A percentile compares a stretch with the other conserved stretches of the same genome.
These are phyloP conservation scores for Colletotrichum melonis DNA, from an alignment of 2,329 filamentous ascomycete species.

Conservation along the genomic window DNA sequence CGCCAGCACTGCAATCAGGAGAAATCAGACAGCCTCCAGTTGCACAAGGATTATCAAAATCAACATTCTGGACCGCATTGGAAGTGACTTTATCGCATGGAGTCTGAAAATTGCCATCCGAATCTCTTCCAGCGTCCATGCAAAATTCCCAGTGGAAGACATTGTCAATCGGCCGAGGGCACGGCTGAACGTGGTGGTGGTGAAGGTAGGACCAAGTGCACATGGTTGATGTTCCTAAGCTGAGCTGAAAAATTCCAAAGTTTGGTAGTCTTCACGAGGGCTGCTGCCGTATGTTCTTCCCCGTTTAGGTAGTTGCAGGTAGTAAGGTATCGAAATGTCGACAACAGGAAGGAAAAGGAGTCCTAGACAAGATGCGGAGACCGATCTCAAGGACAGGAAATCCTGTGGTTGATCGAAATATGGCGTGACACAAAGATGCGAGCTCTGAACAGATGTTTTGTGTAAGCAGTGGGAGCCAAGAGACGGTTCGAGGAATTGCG, in stretches of 20 bases:
- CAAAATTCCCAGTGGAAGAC: constrained; percentile 58
- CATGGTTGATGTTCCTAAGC: constrained; percentile 47
- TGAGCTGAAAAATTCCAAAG: no score
- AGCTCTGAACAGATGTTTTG: not conserved
- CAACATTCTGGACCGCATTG: constrained; percentile 45
- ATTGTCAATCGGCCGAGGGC: constrained; percentile 53
- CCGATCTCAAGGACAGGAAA: not conserved
- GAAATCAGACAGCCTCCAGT: constrained; percentile 57
- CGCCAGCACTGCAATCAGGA: constrained; percentile 58
- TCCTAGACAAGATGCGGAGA: not conserved
- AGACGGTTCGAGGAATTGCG: not conserved
- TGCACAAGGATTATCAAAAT: constrained; percentile 56
- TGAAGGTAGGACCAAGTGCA: constrained; percentile 63
- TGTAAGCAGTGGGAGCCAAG: not conserved
- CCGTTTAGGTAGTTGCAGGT: not conserved
- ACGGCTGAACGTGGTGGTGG: constrained; percentile 61
- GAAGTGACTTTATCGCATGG: constrained; percentile 40
- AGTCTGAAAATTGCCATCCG: constrained; percentile 40
- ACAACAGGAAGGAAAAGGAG: not conserved
- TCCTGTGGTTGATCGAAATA: not conserved
- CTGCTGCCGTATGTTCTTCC: no score
- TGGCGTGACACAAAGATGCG: constrained; percentile 10
- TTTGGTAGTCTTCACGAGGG: not conserved
- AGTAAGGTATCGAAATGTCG: not conserved
- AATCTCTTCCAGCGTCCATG: constrained; percentile 46